Evolutionary conservation across 495 filamentous ascomycete genomes (phyloP), one percentile per base, ranked within the genome.

Genomic region (Hypoxylon rickii): DNA sequence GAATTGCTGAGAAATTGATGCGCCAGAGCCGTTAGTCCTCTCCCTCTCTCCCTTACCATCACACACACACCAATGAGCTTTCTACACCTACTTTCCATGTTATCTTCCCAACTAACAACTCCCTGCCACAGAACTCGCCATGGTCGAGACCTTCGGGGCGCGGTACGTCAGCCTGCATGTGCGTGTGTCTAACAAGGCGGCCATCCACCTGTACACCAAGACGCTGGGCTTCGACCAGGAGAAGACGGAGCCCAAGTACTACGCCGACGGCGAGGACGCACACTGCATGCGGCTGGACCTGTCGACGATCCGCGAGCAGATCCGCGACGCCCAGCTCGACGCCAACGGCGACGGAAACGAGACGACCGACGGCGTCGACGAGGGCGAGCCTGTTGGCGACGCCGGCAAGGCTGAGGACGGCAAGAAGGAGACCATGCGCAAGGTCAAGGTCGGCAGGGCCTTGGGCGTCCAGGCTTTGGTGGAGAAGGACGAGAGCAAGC

Each of bases 1-100:
- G 94, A 0, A 87, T 98, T 60, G 94, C 94, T 22, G 94, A 98
- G 82, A 89, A 95, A 74, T 78, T 98, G 66, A 98, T 98, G 94
- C 77, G 90, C 37, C 93, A 97, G 80, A 87, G 83, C 67, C 94
- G 93, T 97, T 79, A 44, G 91, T 88, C 51, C 52, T 13, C n/a
- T 39, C 12, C 11, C 12, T 37, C 21, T 17, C 11, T 2, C 12
- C 5, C 31, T 7, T 18, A 8, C 3, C 13, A 15, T 1, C 12
- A 17, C 17, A 3, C 34, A 29, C 22, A 22, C 12, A 11, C 13
- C 2, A 3, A 21, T 43, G 8, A n/a, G n/a, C n/a, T n/a, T n/a
- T n/a, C n/a, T n/a, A n/a, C n/a, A n/a, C n/a, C n/a, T n/a, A n/a
- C n/a, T n/a, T n/a, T n/a, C n/a, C n/a, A n/a, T n/a, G n/a, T n/a